These are phyloP conservation scores for Penicillium tannophilum DNA, from an alignment of 495 filamentous ascomycete species.

Conservation along the genomic window DNA sequence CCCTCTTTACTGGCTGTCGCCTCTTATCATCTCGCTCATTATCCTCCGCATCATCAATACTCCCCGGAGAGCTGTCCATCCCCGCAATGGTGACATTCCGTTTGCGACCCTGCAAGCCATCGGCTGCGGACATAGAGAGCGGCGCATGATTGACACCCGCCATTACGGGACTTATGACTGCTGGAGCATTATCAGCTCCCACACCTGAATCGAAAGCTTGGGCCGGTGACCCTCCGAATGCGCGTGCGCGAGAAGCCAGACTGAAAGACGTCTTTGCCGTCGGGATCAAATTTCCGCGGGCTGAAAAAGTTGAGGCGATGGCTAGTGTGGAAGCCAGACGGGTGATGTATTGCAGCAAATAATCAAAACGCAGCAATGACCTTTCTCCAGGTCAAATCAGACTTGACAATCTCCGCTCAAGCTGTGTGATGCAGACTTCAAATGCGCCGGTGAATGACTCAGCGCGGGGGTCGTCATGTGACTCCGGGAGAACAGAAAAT, in stretches of 20 bases:
- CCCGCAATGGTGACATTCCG: constrained; percentile 49
- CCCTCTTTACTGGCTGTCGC: constrained; percentile 77
- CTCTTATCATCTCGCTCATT: constrained; percentile 62
- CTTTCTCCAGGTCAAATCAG: constrained; percentile 6
- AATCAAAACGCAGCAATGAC: constrained; percentile 4
- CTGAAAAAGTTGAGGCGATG: not conserved
- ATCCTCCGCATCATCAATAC: constrained; percentile 67
- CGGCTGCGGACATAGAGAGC: constrained; percentile 36
- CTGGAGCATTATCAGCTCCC: constrained; percentile 41
- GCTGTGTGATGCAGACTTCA: constrained; percentile 11
- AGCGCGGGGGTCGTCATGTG: constrained; percentile 8
- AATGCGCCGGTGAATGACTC: constrained; percentile 8
- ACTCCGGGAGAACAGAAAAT: not conserved
- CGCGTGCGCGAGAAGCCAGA: constrained; percentile 44
- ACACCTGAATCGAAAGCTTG: constrained; percentile 29
- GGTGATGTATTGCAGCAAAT: not conserved
- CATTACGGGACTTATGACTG: constrained; percentile 47
- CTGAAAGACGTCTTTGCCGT: constrained; percentile 33
- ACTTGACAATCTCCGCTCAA: constrained; percentile 17
- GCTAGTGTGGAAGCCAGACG: not conserved
- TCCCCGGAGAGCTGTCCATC: constrained; percentile 70
- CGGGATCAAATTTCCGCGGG: constrained; percentile 11
- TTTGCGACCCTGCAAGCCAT: constrained; percentile 44
- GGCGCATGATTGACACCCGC: constrained; percentile 42
- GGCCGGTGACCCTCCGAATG: constrained; percentile 41